Percentiles rank a stretch among this genome's conserved stretches.
phyloP scores from a whole-genome alignment of 345 rosid genomes.

The Gossypium sturtianum region DNA sequence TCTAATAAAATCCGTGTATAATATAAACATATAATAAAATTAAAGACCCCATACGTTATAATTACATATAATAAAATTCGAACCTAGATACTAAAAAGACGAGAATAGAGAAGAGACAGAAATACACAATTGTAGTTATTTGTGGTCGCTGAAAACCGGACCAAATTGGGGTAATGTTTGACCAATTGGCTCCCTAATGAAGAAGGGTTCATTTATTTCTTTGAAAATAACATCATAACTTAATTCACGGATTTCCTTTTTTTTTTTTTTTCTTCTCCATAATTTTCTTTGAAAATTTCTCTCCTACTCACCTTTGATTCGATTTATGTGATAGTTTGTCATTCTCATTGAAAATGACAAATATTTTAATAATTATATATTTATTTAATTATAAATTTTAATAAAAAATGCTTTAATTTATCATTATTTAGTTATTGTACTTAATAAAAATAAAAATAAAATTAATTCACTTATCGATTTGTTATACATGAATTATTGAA shows the following conservation, averaged over 20 bases:
- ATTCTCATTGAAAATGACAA: neutral
- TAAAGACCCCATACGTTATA: no score
- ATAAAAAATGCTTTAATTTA: no score
- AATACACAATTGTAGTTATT: neutral
- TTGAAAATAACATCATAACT: neutral
- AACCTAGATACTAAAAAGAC: no score
- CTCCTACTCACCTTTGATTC: neutral
- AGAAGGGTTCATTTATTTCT: neutral
- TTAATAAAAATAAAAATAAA: no score
- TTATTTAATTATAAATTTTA: no score
- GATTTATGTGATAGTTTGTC: neutral
- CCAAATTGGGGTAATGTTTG: slow-evolving; percentile 4
- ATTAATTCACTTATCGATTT: no score
- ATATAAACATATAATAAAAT: no score
- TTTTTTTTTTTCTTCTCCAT: neutral
- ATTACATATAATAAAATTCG: no score
- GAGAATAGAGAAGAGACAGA: neutral
- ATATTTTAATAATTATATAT: no score
- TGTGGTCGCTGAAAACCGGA: neutral
- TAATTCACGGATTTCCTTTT: neutral
- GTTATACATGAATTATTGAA: no score
- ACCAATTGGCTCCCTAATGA: neutral
- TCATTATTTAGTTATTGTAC: no score
- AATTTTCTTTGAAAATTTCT: neutral
- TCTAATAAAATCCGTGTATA: rapidly evolving